phyloP scores from a whole-genome alignment of 805 yeast species.

The Monosporozyma aquatica region DNA sequence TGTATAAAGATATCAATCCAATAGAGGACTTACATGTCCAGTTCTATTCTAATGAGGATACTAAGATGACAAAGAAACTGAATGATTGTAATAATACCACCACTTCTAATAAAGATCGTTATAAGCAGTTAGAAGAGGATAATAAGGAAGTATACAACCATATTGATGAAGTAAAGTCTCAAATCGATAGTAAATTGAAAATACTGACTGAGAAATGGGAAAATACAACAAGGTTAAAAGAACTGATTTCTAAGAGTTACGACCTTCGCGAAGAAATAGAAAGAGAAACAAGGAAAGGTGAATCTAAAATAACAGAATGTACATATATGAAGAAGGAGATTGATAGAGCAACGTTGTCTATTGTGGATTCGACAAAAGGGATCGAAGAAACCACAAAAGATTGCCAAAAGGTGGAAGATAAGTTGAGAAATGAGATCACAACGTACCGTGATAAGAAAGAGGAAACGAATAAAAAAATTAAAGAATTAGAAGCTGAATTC shows the following conservation, averaged over 20 bases:
- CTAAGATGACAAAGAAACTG: conserved; percentile 39
- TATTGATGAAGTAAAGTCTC: conserved; percentile 24
- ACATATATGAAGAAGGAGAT: conserved; percentile 57
- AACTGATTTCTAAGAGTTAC: conserved; percentile 28
- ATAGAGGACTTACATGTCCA: conserved; percentile 37
- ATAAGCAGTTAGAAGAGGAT: conserved; percentile 26
- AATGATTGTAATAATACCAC: conserved; percentile 28
- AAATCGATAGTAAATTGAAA: not conserved
- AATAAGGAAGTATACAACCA: conserved; percentile 20
- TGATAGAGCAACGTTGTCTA: conserved; percentile 42
- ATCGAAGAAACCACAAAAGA: conserved; percentile 17
- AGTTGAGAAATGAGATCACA: conserved; percentile 10
- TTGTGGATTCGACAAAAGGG: conserved; percentile 35
- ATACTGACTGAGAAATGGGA: not conserved
- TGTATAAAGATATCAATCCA: conserved; percentile 34
- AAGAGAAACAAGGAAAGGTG: conserved; percentile 35
- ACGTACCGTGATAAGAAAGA: conserved; percentile 5
- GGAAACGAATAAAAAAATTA: conserved; percentile 6
- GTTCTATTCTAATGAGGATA: conserved; percentile 37
- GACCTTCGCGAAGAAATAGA: conserved; percentile 39
- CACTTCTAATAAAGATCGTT: conserved; percentile 19
- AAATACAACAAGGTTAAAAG: conserved; percentile 8
- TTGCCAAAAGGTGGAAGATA: conserved; percentile 9
- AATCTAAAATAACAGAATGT: conserved; percentile 46
- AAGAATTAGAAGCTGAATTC: conserved; percentile 9